phyloP scores from a whole-genome alignment of 768 basidiomycete species.

The Inosperma sp. region DNA sequence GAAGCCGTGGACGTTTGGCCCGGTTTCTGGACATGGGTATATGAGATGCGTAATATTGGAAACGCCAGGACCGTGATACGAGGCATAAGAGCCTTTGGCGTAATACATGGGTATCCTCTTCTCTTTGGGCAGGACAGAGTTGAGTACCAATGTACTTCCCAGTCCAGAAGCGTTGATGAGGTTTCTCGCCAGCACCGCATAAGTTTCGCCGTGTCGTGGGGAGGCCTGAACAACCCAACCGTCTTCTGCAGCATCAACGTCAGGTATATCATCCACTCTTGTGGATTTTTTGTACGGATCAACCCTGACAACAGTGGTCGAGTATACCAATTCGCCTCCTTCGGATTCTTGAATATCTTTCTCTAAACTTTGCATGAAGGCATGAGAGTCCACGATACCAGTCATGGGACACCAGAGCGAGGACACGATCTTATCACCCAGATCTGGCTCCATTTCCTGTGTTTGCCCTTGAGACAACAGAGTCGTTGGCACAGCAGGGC shows the following conservation, averaged over 20 bases:
- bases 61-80: slow-evolving; percentile 78
- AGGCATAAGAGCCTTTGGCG: slow-evolving; percentile 82
- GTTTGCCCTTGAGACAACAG: slow-evolving; percentile 68
- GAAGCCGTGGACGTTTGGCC: slow-evolving; percentile 56
- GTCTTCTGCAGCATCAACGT: slow-evolving; percentile 34
- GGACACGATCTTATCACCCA: slow-evolving; percentile 62
- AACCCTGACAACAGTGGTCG: slow-evolving; percentile 80
- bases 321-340: slow-evolving; percentile 64
- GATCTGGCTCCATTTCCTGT: slow-evolving; percentile 72
- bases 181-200: slow-evolving; percentile 67
- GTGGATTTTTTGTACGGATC: slow-evolving; percentile 50
- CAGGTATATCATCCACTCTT: slow-evolving; percentile 16
- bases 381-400: slow-evolving; percentile 87
- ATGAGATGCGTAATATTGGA: slow-evolving; percentile 67
- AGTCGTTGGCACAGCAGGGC: slow-evolving; percentile 52
- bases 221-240: slow-evolving; percentile 90
- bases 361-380: slow-evolving; percentile 78
- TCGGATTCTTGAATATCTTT: slow-evolving; percentile 72
- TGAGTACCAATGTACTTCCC: slow-evolving; percentile 64
- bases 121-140: slow-evolving; percentile 56
- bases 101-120: slow-evolving; percentile 70
- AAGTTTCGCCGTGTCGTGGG: slow-evolving; percentile 46
- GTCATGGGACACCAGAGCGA: slow-evolving; percentile 84
- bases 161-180: slow-evolving; percentile 84
- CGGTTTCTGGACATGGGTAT: slow-evolving; percentile 83